Conservation (phyloP, 768 basidiomycete species). For the Dacryopinax primogenitus region DNA sequence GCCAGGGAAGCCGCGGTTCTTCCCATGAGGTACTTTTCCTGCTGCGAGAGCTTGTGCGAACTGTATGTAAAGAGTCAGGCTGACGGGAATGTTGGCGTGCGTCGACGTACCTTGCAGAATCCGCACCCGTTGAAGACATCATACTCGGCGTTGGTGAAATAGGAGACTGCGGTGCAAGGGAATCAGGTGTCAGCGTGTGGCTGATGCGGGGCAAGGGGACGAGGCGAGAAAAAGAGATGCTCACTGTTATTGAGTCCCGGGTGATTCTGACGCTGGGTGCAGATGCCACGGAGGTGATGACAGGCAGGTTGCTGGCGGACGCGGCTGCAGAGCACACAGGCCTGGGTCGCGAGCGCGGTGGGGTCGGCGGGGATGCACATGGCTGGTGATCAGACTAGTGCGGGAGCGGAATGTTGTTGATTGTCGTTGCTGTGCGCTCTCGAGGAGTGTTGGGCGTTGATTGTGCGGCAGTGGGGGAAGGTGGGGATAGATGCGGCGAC, state of each 20-base stretch:
- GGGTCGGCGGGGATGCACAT: constrained; percentile 9
- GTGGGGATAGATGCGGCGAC: neutral
- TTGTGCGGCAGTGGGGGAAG: neutral
- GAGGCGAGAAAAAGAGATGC: constrained; percentile 29
- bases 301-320: constrained; percentile 3
- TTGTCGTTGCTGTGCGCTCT: neutral
- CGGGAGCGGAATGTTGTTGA: neutral
- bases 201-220: constrained; percentile 8
- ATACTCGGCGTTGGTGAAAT: constrained; percentile 8
- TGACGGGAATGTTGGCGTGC: constrained; percentile 17
- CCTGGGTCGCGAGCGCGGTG: neutral
- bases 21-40: constrained; percentile 27
- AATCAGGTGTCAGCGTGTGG: neutral
- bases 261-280: constrained; percentile 16
- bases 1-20: constrained; percentile 74
- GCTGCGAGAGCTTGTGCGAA: constrained; percentile 35
- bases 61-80: constrained; percentile 9
- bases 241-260: constrained; percentile 12
- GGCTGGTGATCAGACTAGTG: neutral
- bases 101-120: constrained; percentile 63
- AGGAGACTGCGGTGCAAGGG: constrained; percentile 8
- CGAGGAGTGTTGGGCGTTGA: neutral
- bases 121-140: constrained; percentile 64
- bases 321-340: constrained; percentile 5
- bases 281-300: constrained; percentile 6